Evolutionary conservation across 2,329 filamentous ascomycete species (phyloP).

Genomic region (Beauveria asiatica): DNA sequence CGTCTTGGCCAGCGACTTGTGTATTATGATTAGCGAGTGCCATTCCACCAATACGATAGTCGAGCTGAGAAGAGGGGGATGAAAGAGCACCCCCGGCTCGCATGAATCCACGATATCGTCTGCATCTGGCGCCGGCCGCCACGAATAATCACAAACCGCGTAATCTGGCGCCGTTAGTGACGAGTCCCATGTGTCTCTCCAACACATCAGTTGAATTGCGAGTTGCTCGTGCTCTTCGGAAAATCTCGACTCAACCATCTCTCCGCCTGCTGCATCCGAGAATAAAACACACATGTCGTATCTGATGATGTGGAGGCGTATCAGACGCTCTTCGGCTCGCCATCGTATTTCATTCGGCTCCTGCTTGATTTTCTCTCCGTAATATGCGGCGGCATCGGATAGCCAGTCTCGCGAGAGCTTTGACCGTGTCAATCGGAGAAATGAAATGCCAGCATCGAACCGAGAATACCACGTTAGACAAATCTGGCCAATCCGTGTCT

Average conservation of each 20-base stretch:
- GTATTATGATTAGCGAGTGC: slow-evolving; percentile 72
- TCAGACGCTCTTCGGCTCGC: slow-evolving; percentile 58
- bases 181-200: slow-evolving; percentile 51
- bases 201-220: slow-evolving; percentile 35
- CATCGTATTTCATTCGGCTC: slow-evolving; percentile 56
- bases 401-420: slow-evolving; percentile 75
- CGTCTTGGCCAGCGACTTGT: slow-evolving; percentile 61
- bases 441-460: slow-evolving; percentile 76
- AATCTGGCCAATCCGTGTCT: slow-evolving; percentile 61
- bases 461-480: slow-evolving; percentile 84
- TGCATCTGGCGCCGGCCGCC: slow-evolving; percentile 40
- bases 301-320: slow-evolving; percentile 62
- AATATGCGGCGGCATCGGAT: slow-evolving; percentile 52
- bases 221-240: slow-evolving; percentile 49
- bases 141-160: slow-evolving; percentile 55
- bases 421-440: slow-evolving; percentile 72
- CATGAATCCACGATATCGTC: slow-evolving; percentile 70
- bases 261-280: slow-evolving; percentile 54
- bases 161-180: slow-evolving; percentile 52
- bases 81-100: slow-evolving; percentile 58
- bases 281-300: slow-evolving; percentile 76
- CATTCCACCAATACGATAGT: slow-evolving; percentile 72
- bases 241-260: slow-evolving; percentile 59
- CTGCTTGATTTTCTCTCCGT: slow-evolving; percentile 45
- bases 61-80: slow-evolving; percentile 61